phyloP scores from a whole-genome alignment of 495 filamentous ascomycete genomes.

The Neurospora sp. region DNA sequence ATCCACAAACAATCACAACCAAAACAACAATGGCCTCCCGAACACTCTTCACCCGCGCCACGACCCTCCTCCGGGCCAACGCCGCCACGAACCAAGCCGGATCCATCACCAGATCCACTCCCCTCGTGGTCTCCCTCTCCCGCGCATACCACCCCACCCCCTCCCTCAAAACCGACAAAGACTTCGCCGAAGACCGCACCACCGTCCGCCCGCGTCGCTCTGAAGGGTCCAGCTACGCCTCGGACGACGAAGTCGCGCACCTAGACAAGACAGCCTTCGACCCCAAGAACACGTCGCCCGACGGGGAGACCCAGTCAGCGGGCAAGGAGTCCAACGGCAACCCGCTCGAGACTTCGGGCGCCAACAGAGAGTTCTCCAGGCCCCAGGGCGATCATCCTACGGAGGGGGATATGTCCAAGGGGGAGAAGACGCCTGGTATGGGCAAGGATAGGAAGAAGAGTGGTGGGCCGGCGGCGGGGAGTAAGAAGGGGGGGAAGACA shows the following conservation, averaged over 20 bases:
- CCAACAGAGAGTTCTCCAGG: slow-evolving; percentile 24
- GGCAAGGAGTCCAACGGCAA: slow-evolving; percentile 20
- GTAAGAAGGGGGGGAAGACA: slow-evolving; percentile 18
- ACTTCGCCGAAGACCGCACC: slow-evolving; percentile 30
- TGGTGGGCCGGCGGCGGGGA: not conserved
- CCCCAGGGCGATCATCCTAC: slow-evolving; percentile 8
- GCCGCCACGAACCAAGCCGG: not conserved
- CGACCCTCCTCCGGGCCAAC: not conserved
- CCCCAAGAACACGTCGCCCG: slow-evolving; percentile 29
- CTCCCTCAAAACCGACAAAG: slow-evolving; percentile 20
- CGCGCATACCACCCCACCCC: slow-evolving; percentile 14
- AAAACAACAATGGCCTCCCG: not conserved
- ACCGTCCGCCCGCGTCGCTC: slow-evolving; percentile 28
- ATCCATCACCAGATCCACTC: not conserved
- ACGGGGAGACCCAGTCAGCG: slow-evolving; percentile 18
- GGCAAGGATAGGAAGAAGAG: slow-evolving; percentile 7
- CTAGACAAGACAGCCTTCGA: slow-evolving; percentile 30
- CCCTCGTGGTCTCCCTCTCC: not conserved
- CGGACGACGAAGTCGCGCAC: slow-evolving; percentile 29
- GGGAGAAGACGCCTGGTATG: not conserved
- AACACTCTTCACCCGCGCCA: not conserved
- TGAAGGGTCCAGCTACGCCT: slow-evolving; percentile 28
- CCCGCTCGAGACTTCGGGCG: slow-evolving; percentile 29
- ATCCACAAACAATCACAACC: not conserved
- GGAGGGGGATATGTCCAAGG: not conserved